Base-by-base conservation (phyloP, 768 basidiomycete species). In the Mycena indigotica region DNA sequence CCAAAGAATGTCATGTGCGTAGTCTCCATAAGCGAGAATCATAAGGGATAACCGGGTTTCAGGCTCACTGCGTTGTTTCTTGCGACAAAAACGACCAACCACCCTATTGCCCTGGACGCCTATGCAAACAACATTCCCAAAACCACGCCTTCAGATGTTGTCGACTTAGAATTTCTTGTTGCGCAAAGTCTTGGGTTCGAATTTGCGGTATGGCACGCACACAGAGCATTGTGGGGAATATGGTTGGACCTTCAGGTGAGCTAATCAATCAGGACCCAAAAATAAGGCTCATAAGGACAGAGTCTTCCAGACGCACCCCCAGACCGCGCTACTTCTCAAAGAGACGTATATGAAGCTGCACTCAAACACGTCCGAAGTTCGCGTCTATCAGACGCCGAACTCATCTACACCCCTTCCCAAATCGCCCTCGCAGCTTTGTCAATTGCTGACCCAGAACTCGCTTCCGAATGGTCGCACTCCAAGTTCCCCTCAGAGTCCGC, bases 71-170 rank as follows among this genome's bases (percentile, higher is more conserved):
- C 95, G 10, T 77, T 99, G 19, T 99, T 97, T 68, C 83, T 99
- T 50, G 95, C 97, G 0, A 89, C 94, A 21, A 99, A 99, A 77
- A 98, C 97, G 5, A 95, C 93, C n/a, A 98, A 98, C 66, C 85
- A 90, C 64, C 89, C 91, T 1, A 91, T 98, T 60, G 86, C 92
- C 3, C 77, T 99, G 59, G 94, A 96, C 61, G 74, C 82, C 2
- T 98, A 95, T 73, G 87, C 89, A 0, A 76, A 84, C 1, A 85
- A 87, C 63, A 94, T 98, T 61, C 91, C 91, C 1, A 91, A 87
- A 65, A 91, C 93, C 1, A 75, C 79, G 3, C 83, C 89, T 1
- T 84, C 84, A 4, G 95, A 98, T 66, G 90, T 99, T 16, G 84
- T 98, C 56, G 90, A 94, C 56, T 84, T 98, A 30, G 97, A 99